These are phyloP conservation scores for Sporobolomyces roseus DNA, from an alignment of 768 basidiomycete species.

Conservation along the genomic window DNA sequence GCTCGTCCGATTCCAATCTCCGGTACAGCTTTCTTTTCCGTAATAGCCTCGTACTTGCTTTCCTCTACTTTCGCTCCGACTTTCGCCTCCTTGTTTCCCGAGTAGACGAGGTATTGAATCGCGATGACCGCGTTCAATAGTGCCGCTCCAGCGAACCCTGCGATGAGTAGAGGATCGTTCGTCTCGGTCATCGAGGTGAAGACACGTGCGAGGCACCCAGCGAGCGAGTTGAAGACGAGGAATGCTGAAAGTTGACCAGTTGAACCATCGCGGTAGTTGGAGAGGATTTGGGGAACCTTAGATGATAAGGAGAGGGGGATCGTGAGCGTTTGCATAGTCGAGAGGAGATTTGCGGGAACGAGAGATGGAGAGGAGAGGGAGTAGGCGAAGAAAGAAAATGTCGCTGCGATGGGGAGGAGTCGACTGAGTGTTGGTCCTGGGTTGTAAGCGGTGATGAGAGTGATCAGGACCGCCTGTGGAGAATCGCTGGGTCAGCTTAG, in stretches of 20 bases:
- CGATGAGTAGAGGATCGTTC: conserved; percentile 70
- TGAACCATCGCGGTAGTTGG: conserved; percentile 68
- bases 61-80: neutral
- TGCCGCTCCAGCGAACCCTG: conserved; percentile 79
- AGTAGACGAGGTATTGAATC: conserved; percentile 38
- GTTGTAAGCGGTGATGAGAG: conserved; percentile 42
- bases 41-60: neutral
- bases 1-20: neutral
- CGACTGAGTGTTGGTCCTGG: conserved; percentile 41
- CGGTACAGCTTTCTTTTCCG: neutral
- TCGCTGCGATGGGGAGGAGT: conserved; percentile 49
- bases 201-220: conserved; percentile 81
- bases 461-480: conserved; percentile 32
- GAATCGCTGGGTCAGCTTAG: conserved; percentile 52
- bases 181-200: conserved; percentile 92
- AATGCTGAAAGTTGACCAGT: conserved; percentile 94
- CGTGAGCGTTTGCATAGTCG: conserved; percentile 74
- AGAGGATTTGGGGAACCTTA: conserved; percentile 86
- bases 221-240: conserved; percentile 80
- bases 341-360: conserved; percentile 55
- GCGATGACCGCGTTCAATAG: conserved; percentile 71
- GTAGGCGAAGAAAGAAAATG: conserved; percentile 52
- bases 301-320: conserved; percentile 87
- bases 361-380: conserved; percentile 46
- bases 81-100: conserved; percentile 3